Evolutionary conservation across 768 basidiomycete species (phyloP).

Genomic region (Suillus variegatus): DNA sequence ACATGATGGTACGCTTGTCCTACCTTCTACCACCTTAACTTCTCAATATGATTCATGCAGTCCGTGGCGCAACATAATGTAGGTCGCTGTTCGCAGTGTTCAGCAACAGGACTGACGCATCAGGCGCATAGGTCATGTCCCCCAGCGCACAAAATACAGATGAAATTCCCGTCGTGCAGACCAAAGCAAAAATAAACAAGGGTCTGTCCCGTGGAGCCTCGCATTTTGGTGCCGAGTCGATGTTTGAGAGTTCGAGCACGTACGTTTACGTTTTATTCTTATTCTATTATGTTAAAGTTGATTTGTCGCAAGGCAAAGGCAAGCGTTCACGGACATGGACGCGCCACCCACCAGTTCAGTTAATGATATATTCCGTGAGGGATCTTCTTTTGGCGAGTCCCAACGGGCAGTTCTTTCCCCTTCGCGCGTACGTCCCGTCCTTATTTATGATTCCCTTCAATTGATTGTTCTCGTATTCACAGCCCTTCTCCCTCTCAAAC

Average conservation of each 20-base stretch:
- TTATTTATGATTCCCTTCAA: background rate
- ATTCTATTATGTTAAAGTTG: constrained; percentile 11
- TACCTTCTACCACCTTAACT: background rate
- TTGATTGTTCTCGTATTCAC: background rate
- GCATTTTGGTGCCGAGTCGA: constrained; percentile 82
- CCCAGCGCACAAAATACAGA: constrained; percentile 66
- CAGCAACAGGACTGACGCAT: background rate
- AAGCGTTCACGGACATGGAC: constrained; percentile 71
- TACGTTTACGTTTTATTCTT: constrained; percentile 12
- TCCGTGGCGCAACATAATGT: constrained; percentile 67
- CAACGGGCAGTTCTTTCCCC: constrained; percentile 16
- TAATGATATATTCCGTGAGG: constrained; percentile 69
- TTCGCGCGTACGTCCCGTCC: constrained; percentile 21
- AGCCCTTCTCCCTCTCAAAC: constrained; percentile 26
- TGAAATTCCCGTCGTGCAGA: constrained; percentile 73
- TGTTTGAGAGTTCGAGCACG: constrained; percentile 68
- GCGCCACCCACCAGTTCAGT: constrained; percentile 79
- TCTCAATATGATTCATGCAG: constrained; percentile 33
- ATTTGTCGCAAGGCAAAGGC: constrained; percentile 48
- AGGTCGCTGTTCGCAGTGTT: constrained; percentile 12
- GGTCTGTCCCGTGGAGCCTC: constrained; percentile 63
- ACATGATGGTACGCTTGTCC: constrained; percentile 64
- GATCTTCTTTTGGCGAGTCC: constrained; percentile 30
- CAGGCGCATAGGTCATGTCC: constrained; percentile 33
- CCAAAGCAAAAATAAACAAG: constrained; percentile 80